Conservation (phyloP, 345 rosid species). For the Murraya koenigii region DNA sequence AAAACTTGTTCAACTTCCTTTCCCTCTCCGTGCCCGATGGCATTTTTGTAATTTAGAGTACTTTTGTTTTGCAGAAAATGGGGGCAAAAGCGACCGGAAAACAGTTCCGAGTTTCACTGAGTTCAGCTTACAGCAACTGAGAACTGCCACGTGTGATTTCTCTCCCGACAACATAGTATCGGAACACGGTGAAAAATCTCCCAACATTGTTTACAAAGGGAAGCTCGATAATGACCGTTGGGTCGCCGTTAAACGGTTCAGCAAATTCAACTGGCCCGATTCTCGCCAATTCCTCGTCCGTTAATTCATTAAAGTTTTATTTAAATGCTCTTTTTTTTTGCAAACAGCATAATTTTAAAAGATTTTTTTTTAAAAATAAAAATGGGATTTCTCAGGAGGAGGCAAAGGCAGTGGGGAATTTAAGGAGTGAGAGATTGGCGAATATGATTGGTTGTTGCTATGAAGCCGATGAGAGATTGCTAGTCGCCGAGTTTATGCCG, state of each 20-base stretch:
- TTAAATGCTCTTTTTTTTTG: neutral
- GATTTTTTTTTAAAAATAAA: no score
- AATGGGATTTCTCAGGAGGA: conserved; percentile 58
- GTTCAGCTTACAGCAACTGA: conserved; percentile 70
- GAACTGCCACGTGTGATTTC: conserved; percentile 73
- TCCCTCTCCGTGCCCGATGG: neutral
- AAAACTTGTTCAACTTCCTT: no score
- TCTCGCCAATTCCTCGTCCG: conserved; percentile 89
- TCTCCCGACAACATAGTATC: conserved; percentile 86
- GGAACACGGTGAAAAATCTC: conserved; percentile 97
- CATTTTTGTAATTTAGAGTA: neutral
- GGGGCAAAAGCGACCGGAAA: conserved; percentile 42
- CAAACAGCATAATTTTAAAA: neutral
- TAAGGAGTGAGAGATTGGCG: conserved; percentile 82
- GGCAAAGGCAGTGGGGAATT: conserved; percentile 80
- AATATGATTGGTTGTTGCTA: conserved; percentile 89
- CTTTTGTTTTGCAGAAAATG: conserved; percentile 48
- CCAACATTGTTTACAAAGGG: conserved; percentile 87
- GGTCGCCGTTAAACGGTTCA: conserved; percentile 90
- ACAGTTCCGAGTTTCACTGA: conserved; percentile 75
- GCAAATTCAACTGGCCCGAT: conserved; percentile 91
- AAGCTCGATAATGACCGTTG: conserved; percentile 65
- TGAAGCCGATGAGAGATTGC: conserved; percentile 86
- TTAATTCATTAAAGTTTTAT: neutral
- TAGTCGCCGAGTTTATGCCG: conserved; percentile 94